Conservation (phyloP, 2,329 filamentous ascomycete genomes). For the Cladophialophora carrionii region DNA sequence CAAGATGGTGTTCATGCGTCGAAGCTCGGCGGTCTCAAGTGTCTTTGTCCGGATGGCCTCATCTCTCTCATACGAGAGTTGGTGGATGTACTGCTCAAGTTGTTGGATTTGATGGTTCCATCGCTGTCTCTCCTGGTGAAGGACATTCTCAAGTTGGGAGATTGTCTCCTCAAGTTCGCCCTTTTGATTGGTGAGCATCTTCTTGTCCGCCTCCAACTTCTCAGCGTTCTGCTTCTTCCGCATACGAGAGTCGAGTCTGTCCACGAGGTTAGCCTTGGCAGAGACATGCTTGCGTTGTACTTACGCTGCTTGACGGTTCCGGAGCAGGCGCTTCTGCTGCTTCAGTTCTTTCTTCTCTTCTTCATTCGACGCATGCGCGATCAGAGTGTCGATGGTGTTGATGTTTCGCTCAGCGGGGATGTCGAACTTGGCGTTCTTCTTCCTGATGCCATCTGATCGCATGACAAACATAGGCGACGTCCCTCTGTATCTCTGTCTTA, state of each 20-base stretch:
- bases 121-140: constrained; percentile 56
- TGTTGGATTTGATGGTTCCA: constrained; percentile 74
- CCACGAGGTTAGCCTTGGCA: constrained; percentile 38
- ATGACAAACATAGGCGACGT: constrained; percentile 68
- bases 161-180: constrained; percentile 78
- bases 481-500: constrained; percentile 53
- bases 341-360: constrained; percentile 97
- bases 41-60: constrained; percentile 88
- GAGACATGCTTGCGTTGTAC: constrained; percentile 47
- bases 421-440: constrained; percentile 98
- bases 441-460: constrained; percentile 85
- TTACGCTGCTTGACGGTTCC: constrained; percentile 96
- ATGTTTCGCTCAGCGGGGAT: constrained; percentile 93
- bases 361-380: constrained; percentile 79
- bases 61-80: constrained; percentile 82
- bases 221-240: constrained; percentile 98
- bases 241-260: constrained; percentile 89
- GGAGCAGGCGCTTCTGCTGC: constrained; percentile 91
- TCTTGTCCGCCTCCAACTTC: constrained; percentile 95
- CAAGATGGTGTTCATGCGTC: constrained; percentile 87
- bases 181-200: constrained; percentile 78
- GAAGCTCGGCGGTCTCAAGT: constrained; percentile 84
- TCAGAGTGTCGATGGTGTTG: constrained; percentile 91
- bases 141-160: constrained; percentile 41
- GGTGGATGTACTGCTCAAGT: constrained; percentile 74